Evolutionary conservation across 768 basidiomycete species (phyloP), one percentile per base, ranked within the genome.

Genomic region (Tulasnella sp.): DNA sequence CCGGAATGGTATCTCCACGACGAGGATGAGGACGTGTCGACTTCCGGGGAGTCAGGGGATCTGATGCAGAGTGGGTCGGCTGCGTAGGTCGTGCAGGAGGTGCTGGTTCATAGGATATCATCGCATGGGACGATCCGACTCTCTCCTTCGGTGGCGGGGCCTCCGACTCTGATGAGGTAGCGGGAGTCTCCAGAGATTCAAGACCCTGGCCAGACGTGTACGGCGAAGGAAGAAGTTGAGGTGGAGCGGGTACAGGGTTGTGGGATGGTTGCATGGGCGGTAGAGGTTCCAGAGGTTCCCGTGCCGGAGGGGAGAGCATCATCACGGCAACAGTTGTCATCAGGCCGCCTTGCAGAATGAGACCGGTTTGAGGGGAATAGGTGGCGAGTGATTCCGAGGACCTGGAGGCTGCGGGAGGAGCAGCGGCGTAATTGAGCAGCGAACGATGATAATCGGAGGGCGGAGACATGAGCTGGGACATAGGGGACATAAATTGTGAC

Each of bases 1-100:
- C 75, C 6, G 75, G 39, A 40, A 76, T 76, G 31, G 75, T 76
- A 31, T 76, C 75, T 69, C 75, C 37, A 36, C 75, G 75, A 3
- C 38, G 38, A 42, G 67, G 64, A 36, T 67, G 45, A 36, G 73
- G 73, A 5, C 73, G 73, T 1, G 37, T n/a, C 29, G 38, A 31
- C 54, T 74, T 42, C 31, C 31, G 29, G 7, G 69, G 36, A 1
- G 69, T n/a, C 12, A 70, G 72, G 4, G 73, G 73, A 74, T 74
- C 73, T 19, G 73, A 74, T 34, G 73, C 73, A 17, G 73, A 34
- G 52, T 74, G 73, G 15, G 45, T 29, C 1, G 73, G 73, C 31
- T 39, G 49, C 38, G 25, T 19, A 34, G 73, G 73, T 17, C 73
- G 49, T 11, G 73, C 37, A 58, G 73, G 52, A 34, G 45, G 73